Base-by-base conservation (phyloP, 805 yeast genomes). In the Pichia phayaonensis region DNA sequence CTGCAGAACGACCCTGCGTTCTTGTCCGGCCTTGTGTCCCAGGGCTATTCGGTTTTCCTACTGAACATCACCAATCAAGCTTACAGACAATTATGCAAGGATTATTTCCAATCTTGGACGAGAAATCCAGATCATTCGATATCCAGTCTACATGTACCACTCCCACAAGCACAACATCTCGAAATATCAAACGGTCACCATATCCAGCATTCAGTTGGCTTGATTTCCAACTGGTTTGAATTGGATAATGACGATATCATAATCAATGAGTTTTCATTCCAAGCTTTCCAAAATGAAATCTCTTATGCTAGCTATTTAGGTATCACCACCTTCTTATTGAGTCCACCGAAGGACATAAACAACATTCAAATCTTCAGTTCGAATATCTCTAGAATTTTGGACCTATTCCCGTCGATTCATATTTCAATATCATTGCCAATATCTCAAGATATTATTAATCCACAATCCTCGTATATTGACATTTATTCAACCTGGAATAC, bases 191-290 rank as follows among this genome's bases (percentile, higher is more conserved):
- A 74, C 0, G 80, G 78, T 0, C 54, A 61, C 0, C 77, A 76
- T 57, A 61, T 72, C 2, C 48, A 58, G 2, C 63, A 65, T 54
- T 64, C 79, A 8, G 73, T 84, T 23, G 88, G 86, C 0, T 58
- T 83, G 29, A 62, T 83, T 2, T 76, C 88, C 0, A 79, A 85
- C 2, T 84, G 89, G 88, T 69, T 82, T n/a, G 88, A 83, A 58
- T 63, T 83, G 40, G 88, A 83, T 55, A 74, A 81, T 29, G 65
- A 67, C 11, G 79, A 81, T 60, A 61, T 66, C 0, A 54, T 71
- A 7, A 69, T 78, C 4, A 76, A 83, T 29, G 77, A 73, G 53
- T 69, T 82, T 46, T 79, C 84, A 7, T 65, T 67, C 36, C 82
- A 82, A 56, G 84, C 82, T 0, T 60, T 83, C n/a, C 52, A 64